Evolutionary conservation across 2,329 filamentous ascomycete genomes (phyloP).

Genomic region (Epichloe festucae): DNA sequence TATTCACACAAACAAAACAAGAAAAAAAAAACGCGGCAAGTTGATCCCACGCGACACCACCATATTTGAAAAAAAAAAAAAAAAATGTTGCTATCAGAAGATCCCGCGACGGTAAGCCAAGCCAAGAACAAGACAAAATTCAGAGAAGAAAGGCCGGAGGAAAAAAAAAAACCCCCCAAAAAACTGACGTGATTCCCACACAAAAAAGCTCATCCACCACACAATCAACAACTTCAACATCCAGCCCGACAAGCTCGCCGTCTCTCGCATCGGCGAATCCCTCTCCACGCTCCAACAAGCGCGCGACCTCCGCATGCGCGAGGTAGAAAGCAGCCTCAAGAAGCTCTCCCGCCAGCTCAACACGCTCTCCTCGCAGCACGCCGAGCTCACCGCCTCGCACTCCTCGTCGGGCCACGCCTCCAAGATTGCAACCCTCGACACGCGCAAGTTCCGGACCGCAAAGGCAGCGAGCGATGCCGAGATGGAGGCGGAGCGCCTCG

Average conservation of each 20-base stretch:
- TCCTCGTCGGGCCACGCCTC: constrained; percentile 69
- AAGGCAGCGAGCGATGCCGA: constrained; percentile 82
- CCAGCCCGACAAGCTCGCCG: constrained; percentile 68
- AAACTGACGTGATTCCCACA: background rate
- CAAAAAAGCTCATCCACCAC: constrained; percentile 45
- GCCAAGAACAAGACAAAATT: constrained; percentile 12
- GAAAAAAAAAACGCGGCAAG: background rate
- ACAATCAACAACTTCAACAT: constrained; percentile 95
- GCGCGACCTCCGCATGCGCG: constrained; percentile 62
- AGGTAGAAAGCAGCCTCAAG: constrained; percentile 53
- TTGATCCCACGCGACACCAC: background rate
- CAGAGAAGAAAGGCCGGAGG: background rate
- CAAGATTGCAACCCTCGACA: constrained; percentile 77
- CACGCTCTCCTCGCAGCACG: constrained; percentile 62
- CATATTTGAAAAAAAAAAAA: constrained; percentile 8
- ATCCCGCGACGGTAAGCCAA: constrained; percentile 64
- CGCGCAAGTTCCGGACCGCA: constrained; percentile 87
- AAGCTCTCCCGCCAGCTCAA: constrained; percentile 65
- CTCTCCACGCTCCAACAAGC: constrained; percentile 73
- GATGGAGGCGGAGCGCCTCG: constrained; percentile 87
- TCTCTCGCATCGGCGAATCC: constrained; percentile 73
- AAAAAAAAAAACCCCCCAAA: background rate
- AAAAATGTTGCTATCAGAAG: constrained; percentile 88
- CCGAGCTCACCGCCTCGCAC: constrained; percentile 61
- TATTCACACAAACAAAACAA: background rate